These are phyloP conservation scores for Malassezia globosa DNA, from an alignment of 1,284 basidiomycete genomes.

Conservation along the genomic window DNA sequence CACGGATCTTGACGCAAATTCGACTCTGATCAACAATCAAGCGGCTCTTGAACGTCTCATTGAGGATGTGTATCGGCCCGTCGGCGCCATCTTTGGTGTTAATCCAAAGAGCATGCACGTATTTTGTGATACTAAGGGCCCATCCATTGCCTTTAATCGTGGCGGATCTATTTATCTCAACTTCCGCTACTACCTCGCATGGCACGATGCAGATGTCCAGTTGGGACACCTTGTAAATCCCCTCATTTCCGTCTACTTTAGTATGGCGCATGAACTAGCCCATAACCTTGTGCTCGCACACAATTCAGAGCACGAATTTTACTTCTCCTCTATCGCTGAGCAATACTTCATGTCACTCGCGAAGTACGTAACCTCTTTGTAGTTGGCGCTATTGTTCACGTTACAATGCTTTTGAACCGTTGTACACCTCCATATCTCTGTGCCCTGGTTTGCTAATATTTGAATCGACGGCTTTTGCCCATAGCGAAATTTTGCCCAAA, in stretches of 20 bases:
- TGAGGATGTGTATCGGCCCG: conserved; percentile 40
- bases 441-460: no score
- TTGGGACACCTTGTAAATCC: conserved; percentile 58
- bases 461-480: no score
- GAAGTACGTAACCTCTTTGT: conserved; percentile 19
- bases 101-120: conserved; percentile 63
- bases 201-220: conserved; percentile 66
- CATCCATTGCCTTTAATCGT: conserved; percentile 84
- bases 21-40: conserved; percentile 36
- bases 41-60: conserved; percentile 45
- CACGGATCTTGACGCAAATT: conserved; percentile 27
- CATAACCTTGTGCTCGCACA: conserved; percentile 69
- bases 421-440: no score
- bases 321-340: conserved; percentile 81
- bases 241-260: conserved; percentile 75
- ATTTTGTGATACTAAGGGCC: conserved; percentile 71
- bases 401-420: no score
- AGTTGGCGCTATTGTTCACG: no score
- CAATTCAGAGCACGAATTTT: conserved; percentile 66
- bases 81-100: conserved; percentile 46
- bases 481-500: background rate
- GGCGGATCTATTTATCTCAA: conserved; percentile 82
- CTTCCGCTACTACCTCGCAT: conserved; percentile 66
- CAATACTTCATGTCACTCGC: conserved; percentile 50
- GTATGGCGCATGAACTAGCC: conserved; percentile 70